Evolutionary conservation across 192 early-diverging fungal species (phyloP).

Genomic region (Coemansia sp.): DNA sequence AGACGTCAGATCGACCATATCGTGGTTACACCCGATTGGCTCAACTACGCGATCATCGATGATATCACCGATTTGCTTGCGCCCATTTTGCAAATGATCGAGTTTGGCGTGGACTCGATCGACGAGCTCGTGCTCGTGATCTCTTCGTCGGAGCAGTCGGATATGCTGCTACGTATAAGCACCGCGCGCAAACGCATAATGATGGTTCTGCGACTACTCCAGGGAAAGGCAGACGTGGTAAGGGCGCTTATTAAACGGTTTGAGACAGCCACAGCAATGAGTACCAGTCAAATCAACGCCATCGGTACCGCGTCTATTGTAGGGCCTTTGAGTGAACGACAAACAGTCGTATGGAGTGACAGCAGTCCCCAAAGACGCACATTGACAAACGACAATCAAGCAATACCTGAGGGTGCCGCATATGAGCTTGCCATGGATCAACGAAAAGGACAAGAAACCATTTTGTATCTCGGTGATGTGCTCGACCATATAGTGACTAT

Average conservation of each 20-base stretch:
- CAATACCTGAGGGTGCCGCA: neutral
- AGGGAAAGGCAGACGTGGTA: constrained; percentile 76
- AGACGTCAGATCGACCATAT: constrained; percentile 84
- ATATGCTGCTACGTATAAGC: constrained; percentile 78
- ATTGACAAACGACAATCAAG: neutral
- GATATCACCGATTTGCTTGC: constrained; percentile 93
- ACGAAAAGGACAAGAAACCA: constrained; percentile 62
- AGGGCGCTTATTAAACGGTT: constrained; percentile 73
- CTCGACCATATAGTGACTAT: constrained; percentile 81
- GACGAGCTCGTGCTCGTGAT: constrained; percentile 93
- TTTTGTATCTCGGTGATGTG: constrained; percentile 77
- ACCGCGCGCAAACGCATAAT: constrained; percentile 73
- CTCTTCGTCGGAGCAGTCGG: constrained; percentile 84
- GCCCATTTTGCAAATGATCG: constrained; percentile 81
- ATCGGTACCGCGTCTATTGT: constrained; percentile 5
- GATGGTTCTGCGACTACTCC: constrained; percentile 67
- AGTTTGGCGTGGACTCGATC: constrained; percentile 93
- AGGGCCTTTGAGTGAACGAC: neutral
- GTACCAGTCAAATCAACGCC: constrained; percentile 37
- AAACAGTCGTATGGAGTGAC: constrained; percentile 12
- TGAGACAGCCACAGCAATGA: constrained; percentile 53
- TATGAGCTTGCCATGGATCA: constrained; percentile 30
- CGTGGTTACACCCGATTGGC: constrained; percentile 91
- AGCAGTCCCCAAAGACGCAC: constrained; percentile 21
- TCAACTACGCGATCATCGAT: constrained; percentile 94